These are phyloP conservation scores for Rhododendron simsii DNA, from an alignment of 148 eudicot genomes.

Conservation along the genomic window DNA sequence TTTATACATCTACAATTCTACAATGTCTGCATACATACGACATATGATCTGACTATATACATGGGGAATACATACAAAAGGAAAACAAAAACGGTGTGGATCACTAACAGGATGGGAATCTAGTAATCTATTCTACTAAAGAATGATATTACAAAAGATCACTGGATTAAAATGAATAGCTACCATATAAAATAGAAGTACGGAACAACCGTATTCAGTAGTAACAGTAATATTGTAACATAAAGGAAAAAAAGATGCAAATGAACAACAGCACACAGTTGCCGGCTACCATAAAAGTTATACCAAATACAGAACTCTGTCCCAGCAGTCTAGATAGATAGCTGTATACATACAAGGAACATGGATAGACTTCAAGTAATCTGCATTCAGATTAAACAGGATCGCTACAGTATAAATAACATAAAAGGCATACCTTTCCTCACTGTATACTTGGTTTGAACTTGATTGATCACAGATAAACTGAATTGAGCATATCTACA, in stretches of 20 bases:
- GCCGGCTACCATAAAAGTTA: not conserved
- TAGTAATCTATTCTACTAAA: not conserved
- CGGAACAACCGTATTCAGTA: not conserved
- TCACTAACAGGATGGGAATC: not conserved
- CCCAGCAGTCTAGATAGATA: not conserved
- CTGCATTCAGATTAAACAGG: not conserved
- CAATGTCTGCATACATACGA: not conserved
- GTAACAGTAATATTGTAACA: not conserved
- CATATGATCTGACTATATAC: not conserved
- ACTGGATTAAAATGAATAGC: not conserved
- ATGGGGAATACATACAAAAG: not conserved
- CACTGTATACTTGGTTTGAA: slow-evolving; percentile 35
- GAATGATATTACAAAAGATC: not conserved
- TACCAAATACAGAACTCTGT: not conserved
- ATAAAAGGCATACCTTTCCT: slow-evolving; percentile 33
- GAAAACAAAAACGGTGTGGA: not conserved
- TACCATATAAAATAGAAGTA: not conserved
- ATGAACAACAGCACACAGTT: not conserved
- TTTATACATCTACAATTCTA: not conserved
- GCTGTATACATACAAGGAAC: not conserved
- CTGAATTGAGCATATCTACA: slow-evolving; percentile 52
- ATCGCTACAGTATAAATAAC: not conserved
- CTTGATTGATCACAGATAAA: slow-evolving; percentile 45
- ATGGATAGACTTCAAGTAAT: not conserved
- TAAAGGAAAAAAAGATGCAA: not conserved